These are phyloP conservation scores for Fusarium sublunatum DNA, from an alignment of 2,329 filamentous ascomycete species.

Conservation along the genomic window DNA sequence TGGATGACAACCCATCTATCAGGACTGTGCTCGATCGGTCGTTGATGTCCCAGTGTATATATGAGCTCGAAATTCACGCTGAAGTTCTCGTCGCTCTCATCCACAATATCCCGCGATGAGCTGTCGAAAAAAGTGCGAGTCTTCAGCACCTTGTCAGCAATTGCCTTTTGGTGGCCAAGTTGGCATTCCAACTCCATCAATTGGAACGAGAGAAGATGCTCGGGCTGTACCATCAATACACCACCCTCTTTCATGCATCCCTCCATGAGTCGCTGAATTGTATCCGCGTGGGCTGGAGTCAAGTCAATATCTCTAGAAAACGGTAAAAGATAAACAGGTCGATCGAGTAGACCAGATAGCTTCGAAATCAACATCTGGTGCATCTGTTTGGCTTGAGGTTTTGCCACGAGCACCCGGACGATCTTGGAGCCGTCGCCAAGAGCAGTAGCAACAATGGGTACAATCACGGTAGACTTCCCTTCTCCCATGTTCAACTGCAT, in stretches of 20 bases:
- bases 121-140: constrained; percentile 59
- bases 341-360: constrained; percentile 66
- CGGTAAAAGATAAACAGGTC: constrained; percentile 67
- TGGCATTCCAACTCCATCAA: constrained; percentile 68
- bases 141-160: constrained; percentile 52
- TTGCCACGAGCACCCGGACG: constrained; percentile 69
- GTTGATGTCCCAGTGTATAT: constrained; percentile 69
- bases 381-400: constrained; percentile 71
- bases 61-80: constrained; percentile 70
- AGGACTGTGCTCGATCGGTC: constrained; percentile 62
- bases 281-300: constrained; percentile 39
- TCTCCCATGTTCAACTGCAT: constrained; percentile 79
- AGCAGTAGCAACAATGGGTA: constrained; percentile 68
- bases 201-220: constrained; percentile 72
- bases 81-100: constrained; percentile 74
- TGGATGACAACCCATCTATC: constrained; percentile 68
- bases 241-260: constrained; percentile 64
- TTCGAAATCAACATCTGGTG: constrained; percentile 48
- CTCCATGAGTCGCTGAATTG: constrained; percentile 54
- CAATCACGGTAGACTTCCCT: constrained; percentile 76
- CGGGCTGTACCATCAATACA: constrained; percentile 70
- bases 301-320: constrained; percentile 65
- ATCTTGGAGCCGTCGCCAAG: constrained; percentile 64
- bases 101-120: constrained; percentile 66
- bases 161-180: constrained; percentile 39